Evolutionary conservation across 2,329 filamentous ascomycete species (phyloP), one percentile per base, ranked within the genome.

Genomic region (Eurotiales sp.): DNA sequence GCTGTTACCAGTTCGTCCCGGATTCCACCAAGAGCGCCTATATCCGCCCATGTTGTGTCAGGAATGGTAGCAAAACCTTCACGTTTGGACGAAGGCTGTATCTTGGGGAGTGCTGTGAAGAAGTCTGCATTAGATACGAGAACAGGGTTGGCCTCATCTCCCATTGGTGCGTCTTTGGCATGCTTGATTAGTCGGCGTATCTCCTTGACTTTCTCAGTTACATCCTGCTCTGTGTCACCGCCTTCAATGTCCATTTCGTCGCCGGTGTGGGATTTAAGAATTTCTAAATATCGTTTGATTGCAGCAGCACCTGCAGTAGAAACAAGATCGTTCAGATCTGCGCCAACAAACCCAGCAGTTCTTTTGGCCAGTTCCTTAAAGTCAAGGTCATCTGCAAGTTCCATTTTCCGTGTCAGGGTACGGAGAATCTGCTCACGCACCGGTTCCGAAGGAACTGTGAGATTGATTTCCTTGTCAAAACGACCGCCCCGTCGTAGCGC

Each of bases 61-160:
- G 93, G 93, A 40, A 97, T 90, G 0, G 90, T 93, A 11, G 90
- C 90, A 69, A 99, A 99, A 42, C 93, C 93, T 72, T 99, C 92
- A 45, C 90, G 85, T 67, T 92, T 91, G 5, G 87, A 87, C 1
- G 89, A 92, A 22, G 90, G 83, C 65, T 89, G 81, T 55, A 96
- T 82, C 52, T 82, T 81, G 8, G 87, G 82, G 3, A 96, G 78
- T 2, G 90, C 91, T 1, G 77, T 75, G 21, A 86, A 74, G 68
- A 97, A 93, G 57, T 95, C 72, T 67, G 76, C 69, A 74, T 87
- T 84, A 2, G 78, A 80, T 40, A 88, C 81, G 0, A 75, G 72
- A 11, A 82, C 73, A 11, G 75, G 65, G 54, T 81, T 74, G 34
- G 75, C 77, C 48, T 84, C 82, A 12, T 71, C 70, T 17, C 80